Evolutionary conservation across 176 grass and related monocot species (phyloP), one percentile per base, ranked within the genome.

Genomic region (Pharus latifolius): DNA sequence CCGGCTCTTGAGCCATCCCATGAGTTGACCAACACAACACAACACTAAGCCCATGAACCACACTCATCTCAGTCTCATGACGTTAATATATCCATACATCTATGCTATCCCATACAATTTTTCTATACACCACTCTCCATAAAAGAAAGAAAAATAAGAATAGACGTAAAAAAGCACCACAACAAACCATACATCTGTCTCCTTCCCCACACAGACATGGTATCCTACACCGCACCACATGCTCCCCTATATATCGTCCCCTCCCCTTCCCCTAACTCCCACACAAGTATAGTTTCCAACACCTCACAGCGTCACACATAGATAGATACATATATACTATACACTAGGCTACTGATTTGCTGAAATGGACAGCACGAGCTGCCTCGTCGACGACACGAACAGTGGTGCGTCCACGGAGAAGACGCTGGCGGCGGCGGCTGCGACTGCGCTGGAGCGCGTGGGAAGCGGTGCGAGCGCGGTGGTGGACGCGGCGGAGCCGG

Each of bases 401-500:
- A 18, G 46, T 76, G 29, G 4, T 49, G 63, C 25, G 40, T 81
- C 26, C 19, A 71, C 77, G 49, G 83, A 86, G 31, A 86, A 71
- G 83, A 77, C 65, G 1, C 3, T 81, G 63, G 83, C 49, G 0
- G 77, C 82, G 2, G 65, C 29, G 5, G 73, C 37, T 0, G 41
- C 19, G 1, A 5, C 14, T 38, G 18, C 77, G 65, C 71, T 81
- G 15, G 71, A 86, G 50, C 77, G 65, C 33, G 49, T 81, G 77
- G 83, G 83, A 65, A 86, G 83, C 58, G 72, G 71, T 25, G 65
- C 83, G 30, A 86, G 83, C 71, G 83, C 71, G 15, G 83, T 85
- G 10, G 41, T 85, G 18, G 83, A 85, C 65, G 64, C 71, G 14
- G 31, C 77, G 19, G 83, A 85, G 64, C 83, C 83, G 2, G 77